Evolutionary conservation across 306 rosid species (phyloP), one percentile per base, ranked within the genome.

Genomic region (Castanea sativa): DNA sequence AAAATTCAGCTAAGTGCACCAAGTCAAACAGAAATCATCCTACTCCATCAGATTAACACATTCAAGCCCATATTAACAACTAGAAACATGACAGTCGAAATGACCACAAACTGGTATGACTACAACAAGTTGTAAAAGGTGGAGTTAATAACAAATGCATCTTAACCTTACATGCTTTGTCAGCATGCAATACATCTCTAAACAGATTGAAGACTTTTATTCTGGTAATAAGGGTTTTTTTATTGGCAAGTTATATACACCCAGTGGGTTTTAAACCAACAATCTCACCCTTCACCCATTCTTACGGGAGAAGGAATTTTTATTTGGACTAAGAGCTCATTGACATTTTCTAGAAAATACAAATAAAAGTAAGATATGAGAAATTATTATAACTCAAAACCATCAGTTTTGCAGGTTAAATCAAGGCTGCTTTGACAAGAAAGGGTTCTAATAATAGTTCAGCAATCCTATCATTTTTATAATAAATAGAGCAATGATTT

Each of bases 401-500:
- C 7, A 1, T 16, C 19, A 49, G 49, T 55, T 6, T 32, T 32
- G 33, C 68, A 73, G 20, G 33, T 56, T 73, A 41, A 33, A 32
- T 6, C 13, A 32, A 2, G 41, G 27, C 16, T 53, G 51, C 51
- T 19, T 73, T 10, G 38, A 53, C 4, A 29, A 73, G 33, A 38
- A 14, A 73, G 18, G 14, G 7, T 27, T 45, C 27, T 23, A 23
- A 25, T 16, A 33, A 33, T 32, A 33, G 11, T 18, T 29, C 15
- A 67, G 38, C 51, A 32, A 4, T 7, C 20, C n/a, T 45, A 4
- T 10, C 8, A 45, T 51, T 15, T 15, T 38, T 11, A 14, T 56
- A 12, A 60, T 38, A 69, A 77, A 35, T 19, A 65, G n/a, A 69
- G 61, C 55, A 49, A 69, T 38, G 57, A 9, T 69, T 77, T 64